Base-by-base conservation (phyloP, 371 early-diverging fungal species). In the Dinochytrium kinnereticum region DNA sequence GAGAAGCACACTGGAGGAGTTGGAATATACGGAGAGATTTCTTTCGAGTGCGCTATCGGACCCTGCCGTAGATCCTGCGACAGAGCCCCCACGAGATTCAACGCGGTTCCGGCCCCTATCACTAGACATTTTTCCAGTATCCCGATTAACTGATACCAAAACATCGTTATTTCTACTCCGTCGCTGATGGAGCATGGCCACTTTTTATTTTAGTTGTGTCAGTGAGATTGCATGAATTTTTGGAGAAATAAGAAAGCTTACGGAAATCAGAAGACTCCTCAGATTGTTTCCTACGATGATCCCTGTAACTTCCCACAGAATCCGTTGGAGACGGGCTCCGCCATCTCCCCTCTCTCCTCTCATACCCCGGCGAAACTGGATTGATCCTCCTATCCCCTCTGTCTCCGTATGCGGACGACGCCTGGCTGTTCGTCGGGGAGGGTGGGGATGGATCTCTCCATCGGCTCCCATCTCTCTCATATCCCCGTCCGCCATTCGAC, bases 161-260 rank as follows among this genome's bases (percentile, higher is more conserved):
- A 34, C 61, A 34, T 61, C 61, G 7, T 61, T 28, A 24, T 61
- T 61, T 28, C 61, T 7, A 26, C 61, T 61, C 15, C 61, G 28
- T 31, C 61, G 30, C 34, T 61, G 55, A 24, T 53, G 61, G 30
- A 61, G 61, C 61, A 61, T 61, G 61, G 61, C 61, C 28, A 61
- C 61, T 61, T 3, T 37, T 17, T 17, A 24, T 19, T 55, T 55
- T 30, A 10, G 57, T 55, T 44, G 44, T 44, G 44, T 44, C 7
- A 19, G 44, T 19, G 44, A n/a, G n/a, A 44, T 19, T 7, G 44
- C 44, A 13, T 44, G 44, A 13, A 19, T 7, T 13, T 19, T 13
- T 44, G 44, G 19, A 13, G 19, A 44, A 7, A 44, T 13, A 37
- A 36, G 61, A 33, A 61, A 33, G 37, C 61, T 61, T 34, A 61